A percentile compares a stretch with the other conserved stretches of the same genome.
phyloP scores from a whole-genome alignment of 129 eudicot genomes.

The sunflower (Helianthus annuus) region HanXRQr2.0-SUNRISE NC_035437.2:95971958-95972457 shows the following conservation, averaged over 20 bases:
- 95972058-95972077: slow-evolving; percentile 24
- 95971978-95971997: slow-evolving; percentile 82
- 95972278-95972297: slow-evolving; percentile 13
- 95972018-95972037: slow-evolving; percentile 70
- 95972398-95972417: slow-evolving; percentile 82
- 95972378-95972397: slow-evolving; percentile 88
- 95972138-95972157: slow-evolving; percentile 76
- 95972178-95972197: slow-evolving; percentile 83
- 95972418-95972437: slow-evolving; percentile 73
- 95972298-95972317: background rate
- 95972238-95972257: slow-evolving; percentile 88
- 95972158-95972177: slow-evolving; percentile 90
- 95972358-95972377: slow-evolving; percentile 80
- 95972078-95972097: background rate
- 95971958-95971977: slow-evolving; percentile 86
- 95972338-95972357: slow-evolving; percentile 60
- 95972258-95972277: background rate
- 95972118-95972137: slow-evolving; percentile 54
- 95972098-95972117: background rate
- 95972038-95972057: slow-evolving; percentile 83
- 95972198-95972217: slow-evolving; percentile 85
- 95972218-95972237: slow-evolving; percentile 80
- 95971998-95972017: slow-evolving; percentile 73
- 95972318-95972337: background rate
- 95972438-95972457: slow-evolving; percentile 14